A percentile compares a stretch with the other conserved stretches of the same genome.
Conservation (phyloP, 441 rosid genomes). For the Metrosideros polymorpha region DNA sequence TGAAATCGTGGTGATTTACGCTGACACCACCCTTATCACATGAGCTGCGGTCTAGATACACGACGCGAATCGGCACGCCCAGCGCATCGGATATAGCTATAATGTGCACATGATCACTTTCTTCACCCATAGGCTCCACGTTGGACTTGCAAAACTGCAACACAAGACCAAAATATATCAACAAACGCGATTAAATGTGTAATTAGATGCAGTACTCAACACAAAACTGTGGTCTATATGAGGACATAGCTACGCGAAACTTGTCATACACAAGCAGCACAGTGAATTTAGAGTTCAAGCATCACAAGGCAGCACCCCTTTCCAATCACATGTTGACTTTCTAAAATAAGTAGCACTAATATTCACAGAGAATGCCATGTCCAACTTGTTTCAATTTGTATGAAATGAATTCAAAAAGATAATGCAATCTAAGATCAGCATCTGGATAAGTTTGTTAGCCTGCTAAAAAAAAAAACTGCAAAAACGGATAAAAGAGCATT, state of each 20-base stretch:
- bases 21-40: constrained; percentile 66
- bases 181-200: background rate
- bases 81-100: constrained; percentile 65
- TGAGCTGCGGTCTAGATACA: constrained; percentile 93
- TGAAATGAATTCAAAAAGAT: background rate
- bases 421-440: background rate
- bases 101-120: constrained; percentile 72
- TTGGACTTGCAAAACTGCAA: constrained; percentile 93
- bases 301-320: background rate
- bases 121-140: constrained; percentile 99
- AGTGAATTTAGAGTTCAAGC: background rate
- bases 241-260: background rate
- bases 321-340: background rate
- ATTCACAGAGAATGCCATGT: background rate
- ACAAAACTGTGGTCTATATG: background rate
- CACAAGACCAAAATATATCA: constrained; percentile 9
- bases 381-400: background rate
- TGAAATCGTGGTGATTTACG: constrained; percentile 87
- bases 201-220: background rate
- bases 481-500: background rate
- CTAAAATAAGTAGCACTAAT: background rate
- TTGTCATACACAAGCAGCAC: background rate
- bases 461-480: background rate
- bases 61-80: constrained; percentile 85
- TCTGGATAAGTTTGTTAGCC: background rate